Evolutionary conservation across 2,329 filamentous ascomycete species (phyloP).

Genomic region (Epichloe brachyelytri): DNA sequence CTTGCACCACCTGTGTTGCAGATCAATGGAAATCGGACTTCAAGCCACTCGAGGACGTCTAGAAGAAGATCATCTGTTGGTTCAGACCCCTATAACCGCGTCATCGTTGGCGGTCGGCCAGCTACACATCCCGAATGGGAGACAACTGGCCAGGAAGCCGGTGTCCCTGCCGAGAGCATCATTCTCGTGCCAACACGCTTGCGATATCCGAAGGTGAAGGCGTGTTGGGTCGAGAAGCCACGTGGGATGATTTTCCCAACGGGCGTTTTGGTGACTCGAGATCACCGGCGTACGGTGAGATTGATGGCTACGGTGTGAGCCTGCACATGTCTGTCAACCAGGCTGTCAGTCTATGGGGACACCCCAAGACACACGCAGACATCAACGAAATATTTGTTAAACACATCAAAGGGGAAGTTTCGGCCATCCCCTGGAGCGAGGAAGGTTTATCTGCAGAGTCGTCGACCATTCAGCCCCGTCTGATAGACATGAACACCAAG

Average conservation of each 20-base stretch:
- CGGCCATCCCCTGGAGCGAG: slow-evolving; percentile 87
- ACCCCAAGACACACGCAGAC: slow-evolving; percentile 56
- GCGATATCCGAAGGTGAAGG: slow-evolving; percentile 93
- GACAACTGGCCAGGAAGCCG: slow-evolving; percentile 63
- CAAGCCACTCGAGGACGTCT: slow-evolving; percentile 24
- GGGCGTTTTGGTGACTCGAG: slow-evolving; percentile 89
- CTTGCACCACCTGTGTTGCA: slow-evolving; percentile 18
- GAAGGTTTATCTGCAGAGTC: slow-evolving; percentile 79
- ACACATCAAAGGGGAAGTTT: slow-evolving; percentile 67
- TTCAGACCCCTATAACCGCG: slow-evolving; percentile 74
- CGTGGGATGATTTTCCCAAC: slow-evolving; percentile 98
- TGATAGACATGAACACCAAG: slow-evolving; percentile 62
- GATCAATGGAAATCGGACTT: slow-evolving; percentile 35
- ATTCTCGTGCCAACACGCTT: slow-evolving; percentile 70
- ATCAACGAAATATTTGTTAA: slow-evolving; percentile 70
- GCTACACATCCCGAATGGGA: slow-evolving; percentile 53
- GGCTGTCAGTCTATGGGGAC: slow-evolving; percentile 75
- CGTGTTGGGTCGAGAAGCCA: slow-evolving; percentile 79
- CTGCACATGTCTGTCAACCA: slow-evolving; percentile 80
- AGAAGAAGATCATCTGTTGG: slow-evolving; percentile 67
- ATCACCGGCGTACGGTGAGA: slow-evolving; percentile 88
- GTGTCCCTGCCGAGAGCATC: slow-evolving; percentile 57
- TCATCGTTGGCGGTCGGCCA: slow-evolving; percentile 60
- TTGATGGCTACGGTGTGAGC: slow-evolving; percentile 95
- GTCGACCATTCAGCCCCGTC: slow-evolving; percentile 60